Percentiles rank a stretch among this genome's conserved stretches.
phyloP scores from a whole-genome alignment of 192 early-diverging fungal species.

The Dissophora globulifera region DNA sequence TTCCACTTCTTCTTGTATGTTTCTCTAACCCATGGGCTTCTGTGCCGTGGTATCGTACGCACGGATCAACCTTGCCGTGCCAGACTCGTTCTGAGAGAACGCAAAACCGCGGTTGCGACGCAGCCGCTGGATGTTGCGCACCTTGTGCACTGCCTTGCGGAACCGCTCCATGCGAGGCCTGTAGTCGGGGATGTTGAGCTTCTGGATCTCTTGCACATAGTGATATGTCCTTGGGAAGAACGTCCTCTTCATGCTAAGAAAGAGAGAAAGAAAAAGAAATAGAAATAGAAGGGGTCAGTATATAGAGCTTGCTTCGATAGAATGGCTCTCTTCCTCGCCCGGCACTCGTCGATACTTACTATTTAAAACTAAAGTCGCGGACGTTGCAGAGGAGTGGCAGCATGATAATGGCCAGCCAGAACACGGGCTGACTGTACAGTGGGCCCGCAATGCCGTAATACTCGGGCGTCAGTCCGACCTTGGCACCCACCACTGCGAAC shows the following conservation, averaged over 20 bases:
- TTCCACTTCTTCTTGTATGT: background rate
- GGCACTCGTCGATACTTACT: slow-evolving; percentile 65
- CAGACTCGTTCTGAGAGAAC: slow-evolving; percentile 97
- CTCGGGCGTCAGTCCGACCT: slow-evolving; percentile 72
- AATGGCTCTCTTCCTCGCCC: background rate
- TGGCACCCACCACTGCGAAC: slow-evolving; percentile 81
- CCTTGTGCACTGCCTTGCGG: slow-evolving; percentile 99
- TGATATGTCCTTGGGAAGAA: slow-evolving; percentile 89
- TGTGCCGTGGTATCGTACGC: slow-evolving; percentile 69
- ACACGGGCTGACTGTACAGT: slow-evolving; percentile 73
- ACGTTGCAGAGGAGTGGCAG: slow-evolving; percentile 87
- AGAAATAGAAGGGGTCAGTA: no score
- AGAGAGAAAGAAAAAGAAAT: background rate
- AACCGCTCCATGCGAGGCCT: slow-evolving; percentile 98
- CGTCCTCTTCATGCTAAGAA: slow-evolving; percentile 74
- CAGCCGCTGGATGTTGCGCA: slow-evolving; percentile 89
- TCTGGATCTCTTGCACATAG: slow-evolving; percentile 99
- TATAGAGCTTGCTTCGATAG: background rate
- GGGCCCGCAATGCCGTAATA: slow-evolving; percentile 77
- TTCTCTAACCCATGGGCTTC: slow-evolving; percentile 62
- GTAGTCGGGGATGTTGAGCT: slow-evolving; percentile 99
- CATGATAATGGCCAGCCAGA: slow-evolving; percentile 90
- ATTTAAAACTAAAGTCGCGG: slow-evolving; percentile 96
- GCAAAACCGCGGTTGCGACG: slow-evolving; percentile 96
- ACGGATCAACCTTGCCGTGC: slow-evolving; percentile 63